These are phyloP conservation scores for Albifimbria verrucaria DNA, from an alignment of 2,329 filamentous ascomycete species.

Conservation along the genomic window DNA sequence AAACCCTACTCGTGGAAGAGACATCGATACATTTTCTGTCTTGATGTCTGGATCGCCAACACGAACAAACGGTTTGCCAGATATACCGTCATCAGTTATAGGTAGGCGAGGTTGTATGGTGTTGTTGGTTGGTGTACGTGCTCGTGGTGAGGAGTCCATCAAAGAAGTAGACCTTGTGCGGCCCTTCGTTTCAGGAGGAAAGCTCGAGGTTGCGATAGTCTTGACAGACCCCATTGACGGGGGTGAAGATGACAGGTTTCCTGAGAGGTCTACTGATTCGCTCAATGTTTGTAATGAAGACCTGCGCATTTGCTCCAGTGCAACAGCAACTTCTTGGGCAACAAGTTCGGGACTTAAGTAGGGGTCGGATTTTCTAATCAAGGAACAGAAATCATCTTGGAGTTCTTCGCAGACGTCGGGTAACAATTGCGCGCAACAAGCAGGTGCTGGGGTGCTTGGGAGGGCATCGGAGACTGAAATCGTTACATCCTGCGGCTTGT, in stretches of 20 bases:
- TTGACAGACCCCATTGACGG: background rate
- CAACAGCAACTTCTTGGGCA: constrained; percentile 41
- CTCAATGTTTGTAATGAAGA: background rate
- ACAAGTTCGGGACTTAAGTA: constrained; percentile 42
- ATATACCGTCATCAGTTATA: constrained; percentile 46
- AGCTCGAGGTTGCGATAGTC: background rate
- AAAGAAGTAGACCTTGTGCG: constrained; percentile 16
- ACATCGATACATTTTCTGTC: constrained; percentile 10
- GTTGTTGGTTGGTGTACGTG: constrained; percentile 19
- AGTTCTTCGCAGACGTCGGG: constrained; percentile 46
- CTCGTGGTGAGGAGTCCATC: constrained; percentile 14
- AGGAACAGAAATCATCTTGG: constrained; percentile 46
- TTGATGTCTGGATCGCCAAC: constrained; percentile 34
- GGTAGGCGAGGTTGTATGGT: constrained; percentile 16
- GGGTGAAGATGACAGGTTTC: too few species aligned
- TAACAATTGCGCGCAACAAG: constrained; percentile 48
- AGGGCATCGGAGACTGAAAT: constrained; percentile 23
- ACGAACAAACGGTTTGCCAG: constrained; percentile 51
- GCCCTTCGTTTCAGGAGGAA: background rate
- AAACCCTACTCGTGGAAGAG: constrained; percentile 1
- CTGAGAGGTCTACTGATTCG: too few species aligned
- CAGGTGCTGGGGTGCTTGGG: constrained; percentile 26
- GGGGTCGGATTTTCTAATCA: constrained; percentile 38
- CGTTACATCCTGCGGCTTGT: constrained; percentile 25
- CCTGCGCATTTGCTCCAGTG: constrained; percentile 15